A percentile compares a stretch with the other conserved stretches of the same genome.
phyloP scores from a whole-genome alignment of 345 rosid genomes.

The Arabidopsis arenosa region DNA sequence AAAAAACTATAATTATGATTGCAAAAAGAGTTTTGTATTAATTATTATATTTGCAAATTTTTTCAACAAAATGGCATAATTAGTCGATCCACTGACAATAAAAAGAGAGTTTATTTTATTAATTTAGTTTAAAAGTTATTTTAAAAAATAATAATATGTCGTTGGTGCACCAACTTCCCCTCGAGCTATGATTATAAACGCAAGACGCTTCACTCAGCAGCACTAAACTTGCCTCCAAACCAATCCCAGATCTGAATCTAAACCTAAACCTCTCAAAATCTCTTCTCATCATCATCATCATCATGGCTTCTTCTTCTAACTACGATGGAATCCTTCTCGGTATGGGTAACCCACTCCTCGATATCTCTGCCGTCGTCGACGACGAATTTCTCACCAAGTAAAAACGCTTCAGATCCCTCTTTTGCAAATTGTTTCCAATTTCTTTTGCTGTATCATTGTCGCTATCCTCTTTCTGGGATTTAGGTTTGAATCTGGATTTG shows the following conservation, averaged over 20 bases:
- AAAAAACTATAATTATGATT: no score
- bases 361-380: conserved; percentile 91
- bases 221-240: conserved; percentile 18
- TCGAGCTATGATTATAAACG: not conserved
- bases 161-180: conserved; percentile 39
- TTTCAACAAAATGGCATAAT: not conserved
- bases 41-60: not conserved
- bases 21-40: no score
- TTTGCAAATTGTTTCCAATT: not conserved
- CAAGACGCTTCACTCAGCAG: not conserved
- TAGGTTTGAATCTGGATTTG: not conserved
- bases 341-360: conserved; percentile 97
- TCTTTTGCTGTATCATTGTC: not conserved
- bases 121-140: not conserved
- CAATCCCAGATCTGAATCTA: conserved; percentile 37
- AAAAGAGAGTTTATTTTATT: not conserved
- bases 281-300: conserved; percentile 10
- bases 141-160: not conserved
- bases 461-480: not conserved
- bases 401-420: conserved; percentile 11
- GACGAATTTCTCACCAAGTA: conserved; percentile 74
- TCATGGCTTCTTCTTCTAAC: conserved; percentile 33
- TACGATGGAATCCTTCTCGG: conserved; percentile 73
- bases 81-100: conserved; percentile 8
- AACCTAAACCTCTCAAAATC: conserved; percentile 5